Evolutionary conservation across 176 grass and related monocot genomes (phyloP), one percentile per base, ranked within the genome.

Genomic region (Eleusine coracana): DNA sequence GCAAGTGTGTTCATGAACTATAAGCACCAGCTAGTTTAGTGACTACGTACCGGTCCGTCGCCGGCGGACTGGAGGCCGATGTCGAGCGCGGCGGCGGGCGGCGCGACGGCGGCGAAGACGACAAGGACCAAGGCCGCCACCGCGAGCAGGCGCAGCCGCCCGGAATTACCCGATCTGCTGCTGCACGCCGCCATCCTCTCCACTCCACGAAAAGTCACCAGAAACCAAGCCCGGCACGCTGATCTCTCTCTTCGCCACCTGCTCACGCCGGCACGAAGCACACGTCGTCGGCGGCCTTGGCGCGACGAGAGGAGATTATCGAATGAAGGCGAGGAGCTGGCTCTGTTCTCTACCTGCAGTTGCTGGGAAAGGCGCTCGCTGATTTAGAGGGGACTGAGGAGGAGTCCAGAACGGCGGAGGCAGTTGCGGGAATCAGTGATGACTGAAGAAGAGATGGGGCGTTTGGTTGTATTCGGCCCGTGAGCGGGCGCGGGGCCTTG

Each of bases 31-130:
- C 23, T 1, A 16, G 37, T 3, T 62, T 12, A 3, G 45, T 27
- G 66, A 34, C 31, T 77, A 72, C 92, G 49, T 86, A 97, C 95
- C 84, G 25, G 70, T 13, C 36, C 73, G 68, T 88, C 68, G 80
- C 82, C 80, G 17, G 85, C 67, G 9, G 87, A 83, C 72, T 91
- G 96, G 78, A 75, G n/a, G 76, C 92, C 96, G 71, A 98, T 17
- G 76, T 98, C 58, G 76, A 98, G 89, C 38, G 96, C 86, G 6
- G 74, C 52, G 27, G 92, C 70, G 16, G 89, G 86, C 73, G 87
- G 68, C 88, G 68, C 68, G 25, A 62, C 50, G 48, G 62, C 62
- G 3, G 82, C 82, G 42, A 29, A 70, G 76, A 7, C 6, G 8
- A 82, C 31, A 7, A 89, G 52, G 42, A 23, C 45, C 61, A 7